phyloP scores from a whole-genome alignment of 768 basidiomycete genomes.

The Candolleomyces eurysporus region DNA sequence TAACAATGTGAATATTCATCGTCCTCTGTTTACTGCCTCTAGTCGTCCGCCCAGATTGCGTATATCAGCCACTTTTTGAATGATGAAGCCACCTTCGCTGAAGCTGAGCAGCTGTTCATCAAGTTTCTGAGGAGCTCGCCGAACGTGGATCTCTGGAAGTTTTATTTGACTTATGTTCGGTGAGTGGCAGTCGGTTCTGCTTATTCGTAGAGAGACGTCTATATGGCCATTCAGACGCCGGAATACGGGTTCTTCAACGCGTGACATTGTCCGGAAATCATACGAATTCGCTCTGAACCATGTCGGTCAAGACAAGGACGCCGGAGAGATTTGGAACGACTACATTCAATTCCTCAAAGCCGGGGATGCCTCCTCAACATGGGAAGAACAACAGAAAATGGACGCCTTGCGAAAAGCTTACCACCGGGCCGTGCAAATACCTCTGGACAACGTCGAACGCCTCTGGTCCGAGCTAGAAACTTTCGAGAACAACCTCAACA shows the following conservation, averaged over 20 bases:
- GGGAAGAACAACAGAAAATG: constrained; percentile 97
- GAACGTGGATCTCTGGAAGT: constrained; percentile 88
- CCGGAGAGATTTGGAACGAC: constrained; percentile 90
- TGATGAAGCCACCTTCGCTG: constrained; percentile 60
- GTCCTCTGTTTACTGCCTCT: constrained; percentile 4
- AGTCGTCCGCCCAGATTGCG: constrained; percentile 83
- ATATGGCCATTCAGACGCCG: constrained; percentile 48
- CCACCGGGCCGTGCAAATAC: constrained; percentile 91
- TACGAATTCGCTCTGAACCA: constrained; percentile 92
- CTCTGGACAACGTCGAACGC: constrained; percentile 87
- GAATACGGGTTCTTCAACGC: constrained; percentile 61
- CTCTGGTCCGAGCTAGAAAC: constrained; percentile 94
- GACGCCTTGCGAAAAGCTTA: constrained; percentile 89
- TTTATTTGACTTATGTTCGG: constrained; percentile 93
- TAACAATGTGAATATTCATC: no score
- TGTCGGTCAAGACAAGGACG: constrained; percentile 89
- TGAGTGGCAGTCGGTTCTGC: constrained; percentile 37
- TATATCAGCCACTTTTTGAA: constrained; percentile 78
- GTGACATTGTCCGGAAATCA: constrained; percentile 79
- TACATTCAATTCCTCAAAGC: constrained; percentile 87
- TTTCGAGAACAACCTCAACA: constrained; percentile 87
- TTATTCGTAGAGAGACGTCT: constrained; percentile 9
- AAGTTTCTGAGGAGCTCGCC: constrained; percentile 83
- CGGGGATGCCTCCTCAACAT: constrained; percentile 79
- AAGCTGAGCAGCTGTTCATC: constrained; percentile 88